Evolutionary conservation across 208 protist genomes (phyloP).

Genomic region (Leishmania mexicana): DNA sequence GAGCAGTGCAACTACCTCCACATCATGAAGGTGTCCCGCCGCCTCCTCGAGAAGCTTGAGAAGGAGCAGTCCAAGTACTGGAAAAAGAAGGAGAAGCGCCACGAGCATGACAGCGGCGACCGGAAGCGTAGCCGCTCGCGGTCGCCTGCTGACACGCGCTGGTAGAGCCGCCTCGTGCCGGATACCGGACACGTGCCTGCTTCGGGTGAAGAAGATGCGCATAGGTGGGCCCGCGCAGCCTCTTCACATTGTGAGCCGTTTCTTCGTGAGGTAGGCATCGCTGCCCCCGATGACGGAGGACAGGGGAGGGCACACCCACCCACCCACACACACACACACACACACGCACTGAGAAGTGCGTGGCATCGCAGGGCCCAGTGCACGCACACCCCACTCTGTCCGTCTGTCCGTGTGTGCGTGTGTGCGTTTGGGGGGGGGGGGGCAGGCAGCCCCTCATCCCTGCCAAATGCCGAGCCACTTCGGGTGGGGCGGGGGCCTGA

Average conservation of each 20-base stretch:
- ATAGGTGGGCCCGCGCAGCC: not conserved
- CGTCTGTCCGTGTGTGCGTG: too few species aligned
- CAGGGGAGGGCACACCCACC: not conserved
- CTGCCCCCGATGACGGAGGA: not conserved
- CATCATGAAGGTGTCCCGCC: constrained; percentile 91
- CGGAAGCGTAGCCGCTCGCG: constrained; percentile 50
- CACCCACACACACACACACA: too few species aligned
- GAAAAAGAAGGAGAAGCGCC: constrained; percentile 53
- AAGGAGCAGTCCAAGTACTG: constrained; percentile 87
- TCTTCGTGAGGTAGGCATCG: not conserved
- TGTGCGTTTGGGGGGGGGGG: too few species aligned
- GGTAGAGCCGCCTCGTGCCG: not conserved
- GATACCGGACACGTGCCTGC: not conserved
- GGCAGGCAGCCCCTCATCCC: too few species aligned
- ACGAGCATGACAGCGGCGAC: constrained; percentile 28
- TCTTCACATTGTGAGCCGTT: not conserved
- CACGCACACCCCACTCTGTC: too few species aligned
- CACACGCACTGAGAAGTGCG: too few species aligned
- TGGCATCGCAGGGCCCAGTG: too few species aligned
- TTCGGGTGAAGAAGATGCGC: not conserved
- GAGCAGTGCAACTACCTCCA: constrained; percentile 99
- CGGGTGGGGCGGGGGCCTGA: not conserved
- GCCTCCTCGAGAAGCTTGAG: constrained; percentile 84
- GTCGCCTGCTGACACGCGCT: constrained; percentile 3
- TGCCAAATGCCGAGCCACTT: not conserved